phyloP scores from a whole-genome alignment of 331 rosid genomes.

The Acacia pycnantha region DNA sequence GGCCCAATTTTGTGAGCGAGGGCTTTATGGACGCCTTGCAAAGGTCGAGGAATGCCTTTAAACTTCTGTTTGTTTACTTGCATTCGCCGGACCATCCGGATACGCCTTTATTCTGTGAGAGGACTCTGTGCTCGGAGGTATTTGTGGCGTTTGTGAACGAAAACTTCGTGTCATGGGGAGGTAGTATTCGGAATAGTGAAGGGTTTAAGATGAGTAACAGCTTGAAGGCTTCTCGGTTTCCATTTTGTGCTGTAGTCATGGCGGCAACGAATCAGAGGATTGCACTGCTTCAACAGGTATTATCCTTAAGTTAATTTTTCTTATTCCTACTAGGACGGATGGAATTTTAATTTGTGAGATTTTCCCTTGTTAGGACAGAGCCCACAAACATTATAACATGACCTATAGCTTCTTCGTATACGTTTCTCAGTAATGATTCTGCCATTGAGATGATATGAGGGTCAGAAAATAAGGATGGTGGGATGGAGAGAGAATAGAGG shows the following conservation, averaged over 20 bases:
- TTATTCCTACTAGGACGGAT: background rate
- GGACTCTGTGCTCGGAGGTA: constrained; percentile 70
- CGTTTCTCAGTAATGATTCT: background rate
- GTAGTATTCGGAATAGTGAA: constrained; percentile 84
- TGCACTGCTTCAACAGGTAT: constrained; percentile 92
- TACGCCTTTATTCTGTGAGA: constrained; percentile 74
- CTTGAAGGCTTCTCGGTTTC: constrained; percentile 88
- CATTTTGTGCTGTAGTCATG: constrained; percentile 95
- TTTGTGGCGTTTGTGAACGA: constrained; percentile 68
- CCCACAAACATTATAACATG: background rate
- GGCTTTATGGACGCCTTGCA: constrained; percentile 95
- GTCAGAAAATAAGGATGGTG: background rate
- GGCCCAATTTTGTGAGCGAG: constrained; percentile 75
- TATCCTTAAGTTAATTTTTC: background rate
- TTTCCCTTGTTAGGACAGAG: background rate
- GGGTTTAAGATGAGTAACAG: constrained; percentile 99
- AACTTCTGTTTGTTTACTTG: constrained; percentile 81
- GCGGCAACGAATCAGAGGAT: constrained; percentile 93
- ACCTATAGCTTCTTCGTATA: background rate
- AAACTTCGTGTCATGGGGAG: constrained; percentile 96
- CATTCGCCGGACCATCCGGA: constrained; percentile 98
- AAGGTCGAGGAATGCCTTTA: constrained; percentile 70
- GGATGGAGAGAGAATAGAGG: background rate
- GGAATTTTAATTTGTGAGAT: background rate
- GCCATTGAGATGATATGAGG: background rate